These are phyloP conservation scores for Alternaria arborescens DNA, from an alignment of 2,329 filamentous ascomycete genomes.

Conservation along the genomic window DNA sequence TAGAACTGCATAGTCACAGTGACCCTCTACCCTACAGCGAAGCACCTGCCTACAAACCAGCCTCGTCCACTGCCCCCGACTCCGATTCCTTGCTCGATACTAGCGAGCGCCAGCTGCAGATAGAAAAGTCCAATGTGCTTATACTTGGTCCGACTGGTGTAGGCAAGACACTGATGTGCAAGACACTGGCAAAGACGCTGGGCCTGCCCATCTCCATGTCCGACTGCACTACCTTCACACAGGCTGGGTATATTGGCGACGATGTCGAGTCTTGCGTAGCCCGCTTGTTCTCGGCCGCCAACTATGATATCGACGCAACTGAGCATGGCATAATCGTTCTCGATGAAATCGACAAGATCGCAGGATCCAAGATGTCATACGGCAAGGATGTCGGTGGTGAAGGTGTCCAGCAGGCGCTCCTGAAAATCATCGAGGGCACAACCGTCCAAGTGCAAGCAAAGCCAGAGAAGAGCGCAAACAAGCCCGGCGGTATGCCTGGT, in stretches of 20 bases:
- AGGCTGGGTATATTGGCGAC: slow-evolving; percentile 96
- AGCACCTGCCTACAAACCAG: slow-evolving; percentile 30
- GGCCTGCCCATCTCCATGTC: slow-evolving; percentile 95
- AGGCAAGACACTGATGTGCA: slow-evolving; percentile 94
- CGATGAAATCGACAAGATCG: slow-evolving; percentile 98
- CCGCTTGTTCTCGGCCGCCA: slow-evolving; percentile 85
- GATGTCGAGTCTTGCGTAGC: slow-evolving; percentile 97
- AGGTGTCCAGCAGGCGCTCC: slow-evolving; percentile 91
- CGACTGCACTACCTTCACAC: slow-evolving; percentile 94
- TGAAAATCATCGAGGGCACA: slow-evolving; percentile 96
- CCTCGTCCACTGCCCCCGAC: slow-evolving; percentile 36
- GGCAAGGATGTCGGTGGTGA: slow-evolving; percentile 95
- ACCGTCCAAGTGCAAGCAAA: slow-evolving; percentile 93
- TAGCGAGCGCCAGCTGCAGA: slow-evolving; percentile 66
- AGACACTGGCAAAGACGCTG: slow-evolving; percentile 89
- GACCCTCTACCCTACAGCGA: slow-evolving; percentile 26
- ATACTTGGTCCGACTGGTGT: slow-evolving; percentile 92
- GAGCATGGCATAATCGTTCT: slow-evolving; percentile 95
- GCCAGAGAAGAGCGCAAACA: slow-evolving; percentile 66
- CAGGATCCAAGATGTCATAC: slow-evolving; percentile 83
- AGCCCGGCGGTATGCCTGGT: slow-evolving; percentile 34
- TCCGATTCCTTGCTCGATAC: slow-evolving; percentile 61
- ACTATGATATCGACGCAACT: slow-evolving; percentile 83
- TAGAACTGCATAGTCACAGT: slow-evolving; percentile 41
- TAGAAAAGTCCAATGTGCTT: slow-evolving; percentile 95